phyloP scores from a whole-genome alignment of 2,329 filamentous ascomycete species.

The Akanthomyces uredinophilus region DNA sequence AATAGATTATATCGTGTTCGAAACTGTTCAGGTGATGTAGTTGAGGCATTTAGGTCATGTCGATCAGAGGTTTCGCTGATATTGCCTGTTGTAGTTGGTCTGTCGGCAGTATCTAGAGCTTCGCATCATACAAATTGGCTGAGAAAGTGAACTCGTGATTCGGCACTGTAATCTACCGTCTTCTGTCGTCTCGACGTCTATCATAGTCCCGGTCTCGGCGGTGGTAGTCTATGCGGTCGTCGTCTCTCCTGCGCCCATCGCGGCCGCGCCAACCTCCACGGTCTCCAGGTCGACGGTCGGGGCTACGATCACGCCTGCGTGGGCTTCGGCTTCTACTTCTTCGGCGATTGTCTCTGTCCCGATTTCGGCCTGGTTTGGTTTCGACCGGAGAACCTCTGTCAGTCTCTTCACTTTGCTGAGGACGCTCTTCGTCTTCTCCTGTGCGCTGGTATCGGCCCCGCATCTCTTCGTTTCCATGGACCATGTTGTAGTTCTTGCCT shows the following conservation, averaged over 20 bases:
- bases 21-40: background rate
- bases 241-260: background rate
- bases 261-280: slow-evolving; percentile 24
- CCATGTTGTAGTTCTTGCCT: slow-evolving; percentile 64
- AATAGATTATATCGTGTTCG: background rate
- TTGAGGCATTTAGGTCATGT: background rate
- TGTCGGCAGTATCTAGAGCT: background rate
- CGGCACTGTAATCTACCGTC: background rate
- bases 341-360: slow-evolving; percentile 9
- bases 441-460: slow-evolving; percentile 43
- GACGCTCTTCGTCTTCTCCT: slow-evolving; percentile 23
- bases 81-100: background rate
- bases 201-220: background rate
- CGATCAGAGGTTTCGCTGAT: background rate
- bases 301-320: slow-evolving; percentile 27
- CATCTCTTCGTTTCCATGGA: slow-evolving; percentile 71
- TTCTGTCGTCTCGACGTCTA: background rate
- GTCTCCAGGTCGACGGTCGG: slow-evolving; percentile 30
- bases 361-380: slow-evolving; percentile 14
- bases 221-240: slow-evolving; percentile 5
- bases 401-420: slow-evolving; percentile 16
- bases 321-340: slow-evolving; percentile 43
- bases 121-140: background rate
- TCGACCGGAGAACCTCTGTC: background rate
- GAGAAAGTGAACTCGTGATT: background rate